Base-by-base conservation (phyloP, 345 rosid genomes). In the Syzygium aqueum region DNA sequence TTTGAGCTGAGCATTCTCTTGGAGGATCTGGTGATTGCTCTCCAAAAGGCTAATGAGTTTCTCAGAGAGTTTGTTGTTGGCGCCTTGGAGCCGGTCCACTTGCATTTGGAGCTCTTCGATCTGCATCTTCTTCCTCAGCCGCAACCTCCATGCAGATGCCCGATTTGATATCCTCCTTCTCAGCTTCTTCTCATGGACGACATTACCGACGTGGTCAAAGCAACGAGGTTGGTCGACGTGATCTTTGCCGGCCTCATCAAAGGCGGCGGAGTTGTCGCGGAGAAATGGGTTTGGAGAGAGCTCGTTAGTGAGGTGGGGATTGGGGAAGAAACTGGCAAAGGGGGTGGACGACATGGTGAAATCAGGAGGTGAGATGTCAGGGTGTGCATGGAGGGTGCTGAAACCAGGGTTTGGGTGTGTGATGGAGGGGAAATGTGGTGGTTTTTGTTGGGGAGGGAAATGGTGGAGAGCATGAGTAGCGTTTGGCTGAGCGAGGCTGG, bases 101-200 rank as follows among this genome's bases (percentile, higher is more conserved):
- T 95, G 96, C 13, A 84, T 88, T 85, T 94, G 96, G 46, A 96
- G 93, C 90, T 93, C 99, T 90, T 96, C 95, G 25, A 96, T 92
- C 65, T 92, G 97, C 90, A 88, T 94, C 94, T 95, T 95, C 92
- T 94, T 96, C 21, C 96, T 91, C 92, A 94, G 91, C 56, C 96
- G 89, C 1, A 96, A 96, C 87, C 96, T 91, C 88, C 94, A 89
- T 27, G 99, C 97, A 11, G 97, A 94, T 91, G 95, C 99, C 53
- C 96, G 86, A 92, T 96, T 96, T 12, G 98, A 95, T 73, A 93
- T 91, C 92, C 93, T 94, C 90, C 98, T 92, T 86, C 93, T 96
- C 23, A 91, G 89, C 88, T 94, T 93, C 89, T 87, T 95, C 85
- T 94, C 99, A 17, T 93, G 89, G 56, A 88, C 30, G 28, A 84